These are phyloP conservation scores for Claviceps quebecensis DNA, from an alignment of 2,329 filamentous ascomycete genomes.

Conservation along the genomic window DNA sequence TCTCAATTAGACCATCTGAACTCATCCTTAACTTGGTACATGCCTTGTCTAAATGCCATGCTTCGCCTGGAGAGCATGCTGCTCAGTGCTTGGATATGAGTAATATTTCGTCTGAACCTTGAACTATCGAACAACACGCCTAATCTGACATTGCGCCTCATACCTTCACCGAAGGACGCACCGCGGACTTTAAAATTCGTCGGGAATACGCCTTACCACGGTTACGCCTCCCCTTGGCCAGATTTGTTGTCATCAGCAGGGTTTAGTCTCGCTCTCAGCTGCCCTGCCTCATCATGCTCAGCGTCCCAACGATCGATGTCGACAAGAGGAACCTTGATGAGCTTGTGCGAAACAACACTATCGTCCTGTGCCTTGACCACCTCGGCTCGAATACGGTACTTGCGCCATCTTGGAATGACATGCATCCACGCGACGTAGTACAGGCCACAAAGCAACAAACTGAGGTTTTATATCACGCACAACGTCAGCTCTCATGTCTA, in stretches of 20 bases:
- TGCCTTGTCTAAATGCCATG: no score
- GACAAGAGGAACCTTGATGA: constrained; percentile 38
- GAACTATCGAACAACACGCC: no score
- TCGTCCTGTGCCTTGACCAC: constrained; percentile 34
- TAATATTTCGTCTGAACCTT: no score
- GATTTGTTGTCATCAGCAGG: neutral
- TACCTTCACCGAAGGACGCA: no score
- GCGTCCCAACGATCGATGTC: constrained; percentile 43
- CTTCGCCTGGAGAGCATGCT: no score
- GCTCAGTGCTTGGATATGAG: no score
- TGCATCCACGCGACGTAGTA: constrained; percentile 49
- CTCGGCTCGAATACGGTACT: constrained; percentile 42
- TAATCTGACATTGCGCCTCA: no score
- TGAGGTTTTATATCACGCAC: constrained; percentile 10
- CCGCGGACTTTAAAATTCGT: no score
- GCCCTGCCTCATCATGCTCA: constrained; percentile 22
- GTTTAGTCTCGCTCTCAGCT: neutral
- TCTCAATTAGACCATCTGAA: no score
- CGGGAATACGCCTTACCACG: no score
- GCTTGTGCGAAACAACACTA: constrained; percentile 27
- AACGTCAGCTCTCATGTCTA: neutral
- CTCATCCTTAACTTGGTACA: no score
- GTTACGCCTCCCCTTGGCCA: neutral
- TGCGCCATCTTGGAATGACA: constrained; percentile 35
- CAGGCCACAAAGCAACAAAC: constrained; percentile 35